phyloP scores from a whole-genome alignment of 2,329 filamentous ascomycete species.

The Arthrobotrys conoides region DNA sequence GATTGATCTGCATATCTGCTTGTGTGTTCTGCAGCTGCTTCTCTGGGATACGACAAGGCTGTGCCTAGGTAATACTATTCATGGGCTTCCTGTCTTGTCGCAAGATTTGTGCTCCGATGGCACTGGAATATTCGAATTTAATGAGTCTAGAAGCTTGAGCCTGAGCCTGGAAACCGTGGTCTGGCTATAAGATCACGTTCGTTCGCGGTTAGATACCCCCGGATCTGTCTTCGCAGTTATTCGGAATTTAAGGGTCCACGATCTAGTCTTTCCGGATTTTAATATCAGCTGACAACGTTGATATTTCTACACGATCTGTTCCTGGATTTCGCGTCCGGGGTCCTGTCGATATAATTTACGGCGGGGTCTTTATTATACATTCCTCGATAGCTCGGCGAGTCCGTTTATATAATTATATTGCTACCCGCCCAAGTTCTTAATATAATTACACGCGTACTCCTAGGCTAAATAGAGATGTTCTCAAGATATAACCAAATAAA shows the following conservation, averaged over 20 bases:
- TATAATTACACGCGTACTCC: not conserved
- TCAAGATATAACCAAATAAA: not conserved
- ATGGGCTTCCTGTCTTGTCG: not conserved
- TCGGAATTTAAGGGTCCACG: not conserved
- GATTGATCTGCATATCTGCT: constrained; percentile 1
- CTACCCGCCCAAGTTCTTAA: no score
- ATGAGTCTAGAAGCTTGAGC: not conserved
- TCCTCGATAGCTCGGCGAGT: not conserved
- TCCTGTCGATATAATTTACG: not conserved
- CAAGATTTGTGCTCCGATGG: not conserved
- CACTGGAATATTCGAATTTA: no score
- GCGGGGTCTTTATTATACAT: not conserved
- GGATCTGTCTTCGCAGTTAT: not conserved
- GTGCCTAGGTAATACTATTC: not conserved
- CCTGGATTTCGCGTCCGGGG: constrained; percentile 7
- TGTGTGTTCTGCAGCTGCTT: not conserved
- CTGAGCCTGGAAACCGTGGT: not conserved
- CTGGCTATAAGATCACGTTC: not conserved
- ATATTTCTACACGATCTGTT: not conserved
- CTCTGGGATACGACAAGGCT: not conserved
- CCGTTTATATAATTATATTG: no score
- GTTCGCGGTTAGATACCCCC: not conserved
- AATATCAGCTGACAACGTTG: constrained; percentile 12
- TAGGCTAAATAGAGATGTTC: not conserved
- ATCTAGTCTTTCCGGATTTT: not conserved